A percentile compares a stretch with the other conserved stretches of the same genome.
phyloP scores from a whole-genome alignment of 495 filamentous ascomycete species.

The Extremus antarcticus region DNA sequence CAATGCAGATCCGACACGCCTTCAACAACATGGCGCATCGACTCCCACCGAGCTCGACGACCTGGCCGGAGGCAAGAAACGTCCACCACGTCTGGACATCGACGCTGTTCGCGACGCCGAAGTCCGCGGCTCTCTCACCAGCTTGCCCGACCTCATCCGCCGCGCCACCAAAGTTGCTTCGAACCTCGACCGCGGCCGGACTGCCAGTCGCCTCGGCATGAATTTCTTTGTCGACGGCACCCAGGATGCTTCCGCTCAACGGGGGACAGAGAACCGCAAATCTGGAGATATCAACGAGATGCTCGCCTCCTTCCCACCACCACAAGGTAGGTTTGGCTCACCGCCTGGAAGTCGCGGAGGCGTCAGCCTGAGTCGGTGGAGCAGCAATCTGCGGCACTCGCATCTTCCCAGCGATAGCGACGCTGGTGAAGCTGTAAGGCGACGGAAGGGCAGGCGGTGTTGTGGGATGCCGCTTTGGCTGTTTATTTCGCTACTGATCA shows the following conservation, averaged over 20 bases:
- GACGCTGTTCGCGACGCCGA: conserved; percentile 47
- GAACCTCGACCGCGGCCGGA: conserved; percentile 77
- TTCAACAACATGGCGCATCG: conserved; percentile 31
- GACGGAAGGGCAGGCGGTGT: conserved; percentile 33
- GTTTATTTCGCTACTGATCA: conserved; percentile 58
- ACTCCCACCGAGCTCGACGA: conserved; percentile 14
- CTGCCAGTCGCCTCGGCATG: conserved; percentile 56
- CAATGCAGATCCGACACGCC: conserved; percentile 22
- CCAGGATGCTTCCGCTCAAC: conserved; percentile 17
- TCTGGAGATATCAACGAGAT: conserved; percentile 60
- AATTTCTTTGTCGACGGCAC: conserved; percentile 31
- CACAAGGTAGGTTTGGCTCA: conserved; percentile 37
- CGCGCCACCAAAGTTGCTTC: conserved; percentile 79
- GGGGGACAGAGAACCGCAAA: neutral
- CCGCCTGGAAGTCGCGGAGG: conserved; percentile 28
- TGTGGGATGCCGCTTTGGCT: conserved; percentile 80
- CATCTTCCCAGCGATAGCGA: conserved; percentile 15
- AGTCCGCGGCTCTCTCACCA: conserved; percentile 76
- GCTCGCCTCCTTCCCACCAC: conserved; percentile 81
- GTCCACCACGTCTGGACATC: conserved; percentile 68
- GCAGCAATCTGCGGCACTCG: conserved; percentile 4
- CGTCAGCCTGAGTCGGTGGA: conserved; percentile 4
- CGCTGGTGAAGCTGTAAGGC: conserved; percentile 1
- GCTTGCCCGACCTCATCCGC: conserved; percentile 79
- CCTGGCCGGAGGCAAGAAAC: conserved; percentile 33